A percentile compares a stretch with the other conserved stretches of the same genome.
Conservation (phyloP, 1,284 basidiomycete genomes). For the Ceratobasidium sp. region DNA sequence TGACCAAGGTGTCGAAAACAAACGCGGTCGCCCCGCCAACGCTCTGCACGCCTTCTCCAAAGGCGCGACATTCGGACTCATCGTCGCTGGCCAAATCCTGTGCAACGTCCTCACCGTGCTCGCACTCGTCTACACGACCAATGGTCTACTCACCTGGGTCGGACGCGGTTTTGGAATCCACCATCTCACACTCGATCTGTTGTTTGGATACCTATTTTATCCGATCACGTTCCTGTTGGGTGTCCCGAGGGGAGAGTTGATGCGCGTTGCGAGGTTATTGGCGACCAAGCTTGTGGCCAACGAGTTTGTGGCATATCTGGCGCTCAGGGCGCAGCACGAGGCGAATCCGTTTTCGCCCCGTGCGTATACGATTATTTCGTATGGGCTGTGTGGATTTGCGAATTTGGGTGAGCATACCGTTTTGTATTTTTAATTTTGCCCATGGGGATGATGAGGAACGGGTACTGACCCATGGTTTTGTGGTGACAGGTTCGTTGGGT, state of each 20-base stretch:
- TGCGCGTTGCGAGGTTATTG: conserved; percentile 80
- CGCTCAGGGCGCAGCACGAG: conserved; percentile 50
- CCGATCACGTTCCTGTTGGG: conserved; percentile 83
- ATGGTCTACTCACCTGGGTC: conserved; percentile 90
- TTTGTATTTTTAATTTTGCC: too few relatives aligned
- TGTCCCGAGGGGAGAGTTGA: conserved; percentile 76
- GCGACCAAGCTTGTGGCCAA: conserved; percentile 89
- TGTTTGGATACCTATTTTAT: conserved; percentile 88
- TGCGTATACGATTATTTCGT: conserved; percentile 80
- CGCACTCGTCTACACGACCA: conserved; percentile 81
- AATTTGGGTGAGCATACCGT: conserved; percentile 70
- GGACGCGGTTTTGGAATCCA: conserved; percentile 87
- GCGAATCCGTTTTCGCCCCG: conserved; percentile 71
- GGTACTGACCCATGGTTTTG: neutral
- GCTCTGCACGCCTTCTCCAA: conserved; percentile 89
- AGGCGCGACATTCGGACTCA: conserved; percentile 86
- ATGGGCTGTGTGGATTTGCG: conserved; percentile 90
- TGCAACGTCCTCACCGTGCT: conserved; percentile 84
- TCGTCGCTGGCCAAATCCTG: conserved; percentile 87
- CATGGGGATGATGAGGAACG: too few relatives aligned
- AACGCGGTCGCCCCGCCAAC: conserved; percentile 70
- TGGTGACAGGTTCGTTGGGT: conserved; percentile 68
- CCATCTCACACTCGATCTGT: conserved; percentile 82
- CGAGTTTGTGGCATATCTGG: conserved; percentile 84
- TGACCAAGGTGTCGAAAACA: conserved; percentile 73